Conservation (phyloP, 495 filamentous ascomycete species). For the Neurospora intermedia region DNA sequence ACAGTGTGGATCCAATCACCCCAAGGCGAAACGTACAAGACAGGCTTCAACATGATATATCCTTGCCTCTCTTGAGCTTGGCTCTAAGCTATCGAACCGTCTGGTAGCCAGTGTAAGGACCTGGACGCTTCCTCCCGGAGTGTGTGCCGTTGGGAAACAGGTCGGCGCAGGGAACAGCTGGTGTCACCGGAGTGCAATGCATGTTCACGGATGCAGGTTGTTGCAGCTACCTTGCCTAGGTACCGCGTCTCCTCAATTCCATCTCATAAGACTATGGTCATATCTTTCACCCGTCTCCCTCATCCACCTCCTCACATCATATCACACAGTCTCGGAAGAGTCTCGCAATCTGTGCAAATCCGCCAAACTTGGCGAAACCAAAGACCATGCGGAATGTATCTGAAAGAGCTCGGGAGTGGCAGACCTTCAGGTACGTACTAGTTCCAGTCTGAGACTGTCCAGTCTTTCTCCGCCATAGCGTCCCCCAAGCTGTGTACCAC, state of each 20-base stretch:
- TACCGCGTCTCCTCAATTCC: background rate
- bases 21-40: background rate
- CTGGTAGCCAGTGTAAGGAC: background rate
- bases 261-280: background rate
- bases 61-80: background rate
- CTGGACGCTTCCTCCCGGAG: background rate
- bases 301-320: background rate
- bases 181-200: background rate
- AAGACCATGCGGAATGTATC: conserved; percentile 6
- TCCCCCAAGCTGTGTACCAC: background rate
- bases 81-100: background rate
- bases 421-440: conserved; percentile 22
- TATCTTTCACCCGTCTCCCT: background rate
- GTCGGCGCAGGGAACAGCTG: background rate
- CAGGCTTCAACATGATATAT: background rate
- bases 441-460: background rate
- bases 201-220: background rate
- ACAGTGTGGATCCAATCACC: background rate
- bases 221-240: background rate
- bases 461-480: background rate
- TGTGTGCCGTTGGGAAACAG: background rate
- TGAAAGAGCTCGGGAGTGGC: conserved; percentile 19
- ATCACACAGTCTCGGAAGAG: background rate
- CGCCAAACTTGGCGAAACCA: background rate
- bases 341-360: background rate